Evolutionary conservation across 1,284 basidiomycete species (phyloP).

Genomic region (Heliocybe sulcata): DNA sequence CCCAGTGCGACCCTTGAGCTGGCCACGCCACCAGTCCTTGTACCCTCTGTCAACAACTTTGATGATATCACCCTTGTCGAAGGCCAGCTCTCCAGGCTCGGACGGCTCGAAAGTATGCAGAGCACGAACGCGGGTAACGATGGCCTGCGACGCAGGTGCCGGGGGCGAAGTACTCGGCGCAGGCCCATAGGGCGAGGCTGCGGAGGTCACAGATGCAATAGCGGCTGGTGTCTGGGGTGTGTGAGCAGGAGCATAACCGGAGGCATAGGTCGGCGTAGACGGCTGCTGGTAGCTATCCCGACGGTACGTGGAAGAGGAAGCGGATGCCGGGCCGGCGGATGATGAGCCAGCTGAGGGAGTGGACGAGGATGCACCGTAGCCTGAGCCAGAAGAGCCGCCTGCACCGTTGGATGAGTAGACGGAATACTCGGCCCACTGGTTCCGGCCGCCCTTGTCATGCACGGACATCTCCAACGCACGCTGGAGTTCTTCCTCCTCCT

Average conservation of each 20-base stretch:
- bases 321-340: conserved; percentile 19
- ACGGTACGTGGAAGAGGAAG: conserved; percentile 7
- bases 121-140: conserved; percentile 83
- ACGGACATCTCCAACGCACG: conserved; percentile 86
- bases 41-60: conserved; percentile 94
- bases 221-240: conserved; percentile 25
- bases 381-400: conserved; percentile 17
- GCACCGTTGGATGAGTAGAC: conserved; percentile 28
- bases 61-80: conserved; percentile 92
- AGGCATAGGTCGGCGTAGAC: conserved; percentile 18
- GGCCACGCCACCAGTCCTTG: conserved; percentile 98
- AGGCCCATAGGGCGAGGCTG: conserved; percentile 11
- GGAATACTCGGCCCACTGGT: conserved; percentile 38
- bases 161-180: conserved; percentile 18
- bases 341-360: conserved; percentile 17
- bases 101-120: conserved; percentile 87
- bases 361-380: conserved; percentile 12
- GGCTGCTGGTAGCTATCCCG: neutral
- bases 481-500: conserved; percentile 90
- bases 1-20: conserved; percentile 86
- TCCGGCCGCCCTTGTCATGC: conserved; percentile 78
- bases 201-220: conserved; percentile 13
- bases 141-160: conserved; percentile 25
- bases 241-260: conserved; percentile 37
- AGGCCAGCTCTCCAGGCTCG: conserved; percentile 88